phyloP scores from a whole-genome alignment of 805 yeast species.

The Komagataella mondaviorum region DNA sequence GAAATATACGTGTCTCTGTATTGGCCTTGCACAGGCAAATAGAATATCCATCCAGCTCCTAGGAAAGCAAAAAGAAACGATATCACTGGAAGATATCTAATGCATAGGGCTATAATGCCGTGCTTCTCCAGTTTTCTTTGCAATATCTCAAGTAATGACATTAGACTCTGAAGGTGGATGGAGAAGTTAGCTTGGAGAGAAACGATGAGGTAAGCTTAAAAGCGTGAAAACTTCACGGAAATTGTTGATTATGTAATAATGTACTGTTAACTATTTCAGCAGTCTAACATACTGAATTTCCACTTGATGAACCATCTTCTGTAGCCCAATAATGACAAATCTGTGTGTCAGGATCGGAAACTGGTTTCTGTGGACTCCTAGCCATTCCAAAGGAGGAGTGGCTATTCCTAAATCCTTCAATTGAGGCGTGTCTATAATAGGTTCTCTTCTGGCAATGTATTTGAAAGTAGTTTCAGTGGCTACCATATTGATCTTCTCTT shows the following conservation, averaged over 20 bases:
- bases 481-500: slow-evolving; percentile 30
- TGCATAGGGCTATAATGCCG: slow-evolving; percentile 32
- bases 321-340: slow-evolving; percentile 58
- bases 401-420: slow-evolving; percentile 89
- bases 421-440: slow-evolving; percentile 80
- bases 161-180: slow-evolving; percentile 6
- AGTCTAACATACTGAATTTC: slow-evolving; percentile 37
- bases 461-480: slow-evolving; percentile 31
- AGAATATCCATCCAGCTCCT: slow-evolving; percentile 46
- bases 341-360: slow-evolving; percentile 86
- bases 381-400: slow-evolving; percentile 97
- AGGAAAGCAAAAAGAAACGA: slow-evolving; percentile 26
- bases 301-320: slow-evolving; percentile 58
- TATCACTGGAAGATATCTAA: slow-evolving; percentile 26
- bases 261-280: slow-evolving; percentile 19
- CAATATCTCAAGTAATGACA: slow-evolving; percentile 33
- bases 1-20: slow-evolving; percentile 76
- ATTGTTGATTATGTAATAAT: neutral
- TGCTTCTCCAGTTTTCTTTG: slow-evolving; percentile 27
- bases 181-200: neutral
- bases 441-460: slow-evolving; percentile 58
- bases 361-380: slow-evolving; percentile 79
- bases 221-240: neutral
- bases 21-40: slow-evolving; percentile 72
- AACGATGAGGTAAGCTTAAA: neutral